Evolutionary conservation across 208 protist genomes (phyloP).

Genomic region (Trypanosoma avium): DNA sequence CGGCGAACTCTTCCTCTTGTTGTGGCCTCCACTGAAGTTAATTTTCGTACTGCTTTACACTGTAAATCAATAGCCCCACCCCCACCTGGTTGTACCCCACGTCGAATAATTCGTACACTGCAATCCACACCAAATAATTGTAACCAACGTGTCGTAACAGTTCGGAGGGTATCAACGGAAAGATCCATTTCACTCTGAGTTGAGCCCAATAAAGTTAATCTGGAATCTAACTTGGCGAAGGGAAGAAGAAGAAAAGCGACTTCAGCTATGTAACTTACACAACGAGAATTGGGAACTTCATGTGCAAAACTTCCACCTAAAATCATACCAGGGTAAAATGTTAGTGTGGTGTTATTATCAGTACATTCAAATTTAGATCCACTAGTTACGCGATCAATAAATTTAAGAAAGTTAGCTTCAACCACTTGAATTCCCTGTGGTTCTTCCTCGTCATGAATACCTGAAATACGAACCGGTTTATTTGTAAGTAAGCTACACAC

Average conservation of each 20-base stretch:
- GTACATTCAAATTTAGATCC: slow-evolving; percentile 76
- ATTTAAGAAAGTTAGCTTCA: slow-evolving; percentile 93
- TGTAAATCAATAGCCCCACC: slow-evolving; percentile 88
- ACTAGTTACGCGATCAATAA: slow-evolving; percentile 89
- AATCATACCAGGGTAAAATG: slow-evolving; percentile 90
- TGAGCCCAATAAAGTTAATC: slow-evolving; percentile 81
- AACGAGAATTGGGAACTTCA: slow-evolving; percentile 70
- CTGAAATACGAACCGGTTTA: slow-evolving; percentile 63
- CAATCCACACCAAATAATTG: slow-evolving; percentile 87
- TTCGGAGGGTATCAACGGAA: slow-evolving; percentile 87
- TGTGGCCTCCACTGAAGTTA: slow-evolving; percentile 66
- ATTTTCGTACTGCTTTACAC: slow-evolving; percentile 67
- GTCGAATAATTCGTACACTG: slow-evolving; percentile 78
- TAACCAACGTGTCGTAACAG: slow-evolving; percentile 86
- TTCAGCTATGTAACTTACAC: slow-evolving; percentile 88
- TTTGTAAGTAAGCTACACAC: slow-evolving; percentile 85
- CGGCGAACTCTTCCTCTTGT: slow-evolving; percentile 86
- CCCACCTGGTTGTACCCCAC: slow-evolving; percentile 77
- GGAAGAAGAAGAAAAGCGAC: slow-evolving; percentile 84
- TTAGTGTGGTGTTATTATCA: slow-evolving; percentile 74
- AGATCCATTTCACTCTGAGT: slow-evolving; percentile 88
- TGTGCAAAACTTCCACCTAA: slow-evolving; percentile 89
- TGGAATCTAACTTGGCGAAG: slow-evolving; percentile 89
- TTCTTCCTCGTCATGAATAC: slow-evolving; percentile 70
- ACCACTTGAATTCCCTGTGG: slow-evolving; percentile 69